Evolutionary conservation across 1,284 basidiomycete genomes (phyloP).

Genomic region (Peniophora sp.): DNA sequence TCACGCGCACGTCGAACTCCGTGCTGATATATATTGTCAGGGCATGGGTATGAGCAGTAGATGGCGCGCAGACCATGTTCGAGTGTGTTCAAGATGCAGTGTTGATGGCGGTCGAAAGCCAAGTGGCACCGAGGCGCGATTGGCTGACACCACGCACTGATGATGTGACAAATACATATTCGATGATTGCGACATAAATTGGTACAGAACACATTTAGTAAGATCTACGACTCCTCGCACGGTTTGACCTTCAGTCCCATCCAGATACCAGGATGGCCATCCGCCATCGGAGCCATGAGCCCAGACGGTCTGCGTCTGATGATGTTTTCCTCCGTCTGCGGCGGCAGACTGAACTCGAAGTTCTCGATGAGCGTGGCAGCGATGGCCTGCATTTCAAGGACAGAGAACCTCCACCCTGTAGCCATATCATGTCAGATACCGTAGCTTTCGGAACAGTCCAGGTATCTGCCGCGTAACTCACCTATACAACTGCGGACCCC

Average conservation of each 20-base stretch:
- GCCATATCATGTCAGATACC: too few relatives aligned
- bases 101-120: too few relatives aligned
- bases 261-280: conserved; percentile 4
- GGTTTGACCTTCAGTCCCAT: conserved; percentile 6
- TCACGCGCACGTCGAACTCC: conserved; percentile 67
- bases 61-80: too few relatives aligned
- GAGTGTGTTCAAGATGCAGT: too few relatives aligned
- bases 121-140: too few relatives aligned
- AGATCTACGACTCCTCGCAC: too few relatives aligned
- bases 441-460: too few relatives aligned
- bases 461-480: conserved; percentile 25
- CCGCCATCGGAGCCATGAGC: conserved; percentile 9
- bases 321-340: not conserved
- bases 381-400: conserved; percentile 20
- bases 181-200: too few relatives aligned
- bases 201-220: too few relatives aligned
- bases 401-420: conserved; percentile 11
- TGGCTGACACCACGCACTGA: too few relatives aligned
- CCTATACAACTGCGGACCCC: conserved; percentile 24
- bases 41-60: too few relatives aligned
- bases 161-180: too few relatives aligned
- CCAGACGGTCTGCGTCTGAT: conserved; percentile 6
- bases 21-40: conserved; percentile 42
- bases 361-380: conserved; percentile 15
- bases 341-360: conserved; percentile 16